phyloP scores from a whole-genome alignment of 305 asterid genomes.

The Nicotiana rustica region DNA sequence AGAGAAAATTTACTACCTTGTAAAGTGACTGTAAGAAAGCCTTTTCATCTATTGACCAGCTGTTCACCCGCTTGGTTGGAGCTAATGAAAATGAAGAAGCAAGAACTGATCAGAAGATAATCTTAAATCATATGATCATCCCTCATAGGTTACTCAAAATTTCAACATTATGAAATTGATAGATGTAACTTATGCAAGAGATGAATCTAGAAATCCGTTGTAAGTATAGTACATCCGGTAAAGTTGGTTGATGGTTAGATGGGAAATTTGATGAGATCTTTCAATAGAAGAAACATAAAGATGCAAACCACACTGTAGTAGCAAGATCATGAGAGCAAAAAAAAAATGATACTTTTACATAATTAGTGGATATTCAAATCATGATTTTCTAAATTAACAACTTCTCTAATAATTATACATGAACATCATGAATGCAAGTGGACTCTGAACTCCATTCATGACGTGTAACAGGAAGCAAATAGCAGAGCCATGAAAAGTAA shows the following conservation, averaged over 20 bases:
- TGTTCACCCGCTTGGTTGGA: constrained; percentile 61
- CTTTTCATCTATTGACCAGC: constrained; percentile 87
- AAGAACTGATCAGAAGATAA: constrained; percentile 36
- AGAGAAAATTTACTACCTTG: constrained; percentile 64
- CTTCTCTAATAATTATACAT: not conserved
- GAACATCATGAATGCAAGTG: not conserved
- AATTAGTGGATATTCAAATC: constrained; percentile 23
- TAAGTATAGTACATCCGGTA: not conserved
- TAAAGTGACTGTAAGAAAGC: constrained; percentile 76
- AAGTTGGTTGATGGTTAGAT: constrained; percentile 9
- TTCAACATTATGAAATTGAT: not conserved
- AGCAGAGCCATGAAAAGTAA: constrained; percentile 13
- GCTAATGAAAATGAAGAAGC: constrained; percentile 51
- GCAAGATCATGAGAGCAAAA: not conserved
- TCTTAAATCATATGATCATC: not conserved
- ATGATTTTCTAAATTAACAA: constrained; percentile 1
- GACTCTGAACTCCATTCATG: constrained; percentile 15
- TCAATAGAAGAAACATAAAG: constrained; percentile 22
- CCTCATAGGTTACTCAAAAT: not conserved
- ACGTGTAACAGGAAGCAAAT: constrained; percentile 1
- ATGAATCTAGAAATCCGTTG: constrained; percentile 20
- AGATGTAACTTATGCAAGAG: constrained; percentile 25
- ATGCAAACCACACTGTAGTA: constrained; percentile 17
- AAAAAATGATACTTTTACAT: not conserved
- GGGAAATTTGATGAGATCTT: constrained; percentile 23